Evolutionary conservation across 2,329 filamentous ascomycete genomes (phyloP), one percentile per base, ranked within the genome.

Genomic region (Magnaporthales sp.): DNA sequence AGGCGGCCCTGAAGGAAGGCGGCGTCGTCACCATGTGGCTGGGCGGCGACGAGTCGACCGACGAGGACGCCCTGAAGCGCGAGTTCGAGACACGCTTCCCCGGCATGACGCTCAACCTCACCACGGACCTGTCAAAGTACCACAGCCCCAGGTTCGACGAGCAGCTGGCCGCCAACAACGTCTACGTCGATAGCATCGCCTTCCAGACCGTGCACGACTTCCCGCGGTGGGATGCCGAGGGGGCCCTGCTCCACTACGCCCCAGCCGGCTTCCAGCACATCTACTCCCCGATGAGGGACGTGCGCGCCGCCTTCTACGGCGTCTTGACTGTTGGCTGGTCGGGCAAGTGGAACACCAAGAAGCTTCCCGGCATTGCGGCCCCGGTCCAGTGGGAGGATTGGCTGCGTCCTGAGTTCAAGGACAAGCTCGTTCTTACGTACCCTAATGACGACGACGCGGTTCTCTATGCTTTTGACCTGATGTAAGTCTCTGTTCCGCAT

Each of bases 401-500:
- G 66, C 72, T 82, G 1, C 75, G 78, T 8, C 82, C 83, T 0
- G 78, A 81, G 67, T 84, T 80, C 73, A 86, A 86, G 73, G 74
- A 81, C 68, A 85, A 83, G 72, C 74, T 86, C 4, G 80, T 81
- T 2, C 71, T 86, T 10, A 85, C 83, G 0, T 86, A 86, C 66
- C 84, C 84, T 9, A 84, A 86, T 68, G 84, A 86, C 54, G 84
- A 86, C 61, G 84, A 86, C 66, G 84, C 84, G 0, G 79, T 86
- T 1, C 74, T 84, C 0, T 85, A 77, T 56, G 79, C 80, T 3
- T 84, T 82, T 61, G 76, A 83, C 54, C 73, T 83, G 1, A 79
- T 85, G 79, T 80, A 72, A 75, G 78, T 71, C 19, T 19, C 8
- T 24, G 22, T 22, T 63, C 7, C 10, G 1, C 8, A 8, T 4